These are phyloP conservation scores for Noccaea caerulescens DNA, from an alignment of 345 rosid species.

Conservation along the genomic window DNA sequence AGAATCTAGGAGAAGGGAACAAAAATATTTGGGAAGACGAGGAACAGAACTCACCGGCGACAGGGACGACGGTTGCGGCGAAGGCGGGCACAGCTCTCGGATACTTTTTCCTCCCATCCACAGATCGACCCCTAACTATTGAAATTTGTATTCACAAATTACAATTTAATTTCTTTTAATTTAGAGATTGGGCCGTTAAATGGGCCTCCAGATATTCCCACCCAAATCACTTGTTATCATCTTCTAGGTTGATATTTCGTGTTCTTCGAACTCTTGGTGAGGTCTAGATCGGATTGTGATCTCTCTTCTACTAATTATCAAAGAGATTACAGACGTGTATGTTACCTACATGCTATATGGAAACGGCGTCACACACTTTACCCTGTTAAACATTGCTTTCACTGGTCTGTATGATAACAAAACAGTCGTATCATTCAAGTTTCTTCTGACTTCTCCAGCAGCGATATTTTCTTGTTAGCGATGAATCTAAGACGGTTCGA, in stretches of 20 bases:
- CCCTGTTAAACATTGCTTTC: too few species aligned
- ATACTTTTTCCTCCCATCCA: constrained; percentile 16
- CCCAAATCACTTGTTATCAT: not conserved
- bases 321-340: not conserved
- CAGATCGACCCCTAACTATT: constrained; percentile 2
- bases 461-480: not conserved
- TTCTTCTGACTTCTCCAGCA: not conserved
- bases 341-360: not conserved
- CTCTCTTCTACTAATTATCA: too few species aligned
- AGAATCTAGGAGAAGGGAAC: not conserved
- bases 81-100: constrained; percentile 21
- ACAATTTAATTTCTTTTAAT: not conserved
- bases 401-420: too few species aligned
- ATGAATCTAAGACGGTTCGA: not conserved
- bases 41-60: constrained; percentile 38
- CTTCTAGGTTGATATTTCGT: too few species aligned
- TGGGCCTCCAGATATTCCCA: not conserved
- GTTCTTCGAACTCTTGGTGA: too few species aligned
- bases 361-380: not conserved
- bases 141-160: not conserved
- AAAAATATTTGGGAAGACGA: not conserved
- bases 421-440: not conserved
- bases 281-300: too few species aligned
- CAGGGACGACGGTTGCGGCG: not conserved
- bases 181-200: constrained; percentile 27